Evolutionary conservation across 805 yeast genomes (phyloP), one percentile per base, ranked within the genome.

Genomic region (Spathaspora girioi): DNA sequence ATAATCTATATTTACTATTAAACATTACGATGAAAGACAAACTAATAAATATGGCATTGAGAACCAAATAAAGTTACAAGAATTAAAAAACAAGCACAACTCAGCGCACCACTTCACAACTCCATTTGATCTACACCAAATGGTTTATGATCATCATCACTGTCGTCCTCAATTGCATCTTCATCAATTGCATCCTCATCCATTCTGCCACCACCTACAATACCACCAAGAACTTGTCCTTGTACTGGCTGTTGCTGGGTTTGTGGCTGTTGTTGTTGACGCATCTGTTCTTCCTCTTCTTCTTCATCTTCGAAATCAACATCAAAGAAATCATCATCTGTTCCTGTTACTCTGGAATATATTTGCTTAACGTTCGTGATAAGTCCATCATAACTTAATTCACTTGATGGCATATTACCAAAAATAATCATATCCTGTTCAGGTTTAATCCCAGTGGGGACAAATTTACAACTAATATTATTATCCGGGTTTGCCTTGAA

Each of bases 221-320:
- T 54, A 5, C 62, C 60, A 5, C 59, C 63, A 43, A 35, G 50
- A 14, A 51, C 59, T 52, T 31, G 10, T 32, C 11, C 14, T 12
- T 29, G n/a, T 14, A 5, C 10, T 5, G 15, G 31, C 18, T 19
- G 14, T 23, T 17, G 26, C 38, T 23, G 23, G n/a, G n/a, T n/a
- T n/a, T n/a, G n/a, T n/a, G n/a, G n/a, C 42, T 14, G 17, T 32
- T n/a, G 45, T 18, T 19, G 50, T 31, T 45, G 55, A 29, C 38
- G 51, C 35, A 38, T 40, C 10, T 19, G 31, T n/a, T 50, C 48
- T 46, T 62, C 60, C 5, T 74, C 77, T 35, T 84, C 92, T 43
- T 88, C 96, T 18, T 91, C 97, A 66, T 93, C 98, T 68, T 93
- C 97, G 64, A 93, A 93, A 68, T 93, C 98, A 42, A 93, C 89